Evolutionary conservation across 768 basidiomycete species (phyloP), one percentile per base, ranked within the genome.

Genomic region (Leucocoprinus leucothites): DNA sequence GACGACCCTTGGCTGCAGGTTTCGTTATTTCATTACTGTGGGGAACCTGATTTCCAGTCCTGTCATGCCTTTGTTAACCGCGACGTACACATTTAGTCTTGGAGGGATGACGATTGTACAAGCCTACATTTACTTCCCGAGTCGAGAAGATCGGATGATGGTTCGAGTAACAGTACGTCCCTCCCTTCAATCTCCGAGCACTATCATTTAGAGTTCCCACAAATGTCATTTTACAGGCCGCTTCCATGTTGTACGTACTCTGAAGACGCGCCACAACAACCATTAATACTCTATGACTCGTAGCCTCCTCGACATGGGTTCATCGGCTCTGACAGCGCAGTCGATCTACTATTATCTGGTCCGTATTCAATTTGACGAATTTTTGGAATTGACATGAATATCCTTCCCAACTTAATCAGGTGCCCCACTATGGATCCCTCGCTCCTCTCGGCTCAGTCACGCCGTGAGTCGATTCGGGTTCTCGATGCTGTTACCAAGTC

Each of bases 331-430:
- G 11, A 69, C 75, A 9, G 74, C 73, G 1, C 73, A 78, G 58
- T 75, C 75, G 2, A 64, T 79, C 24, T 77, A 75, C 59, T 74
- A 75, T 57, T 79, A 79, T 55, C 61, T 77, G 51, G 77, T 76
- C 46, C 36, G 65, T 57, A 38, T 14, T 16, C 47, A 3, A 16
- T 22, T 44, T 28, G 31, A 31, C 11, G 31, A 11, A 5, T 28
- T 35, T 14, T 28, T 8, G 25, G 11, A 18, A 14, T 3, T 3
- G 44, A 13, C 5, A 19, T 11, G n/a, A 8, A 47, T n/a, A 5
- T 28, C 19, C 47, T n/a, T 41, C n/a, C n/a, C n/a, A n/a, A n/a
- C n/a, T n/a, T n/a, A n/a, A 5, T 48, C 44, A 79, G 77, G 67
- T 79, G 5, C 77, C 76, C 0, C 66, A 75, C 55, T 79, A 71